These are phyloP conservation scores for Pichia sporocuriosa DNA, from an alignment of 805 yeast genomes.

Conservation along the genomic window DNA sequence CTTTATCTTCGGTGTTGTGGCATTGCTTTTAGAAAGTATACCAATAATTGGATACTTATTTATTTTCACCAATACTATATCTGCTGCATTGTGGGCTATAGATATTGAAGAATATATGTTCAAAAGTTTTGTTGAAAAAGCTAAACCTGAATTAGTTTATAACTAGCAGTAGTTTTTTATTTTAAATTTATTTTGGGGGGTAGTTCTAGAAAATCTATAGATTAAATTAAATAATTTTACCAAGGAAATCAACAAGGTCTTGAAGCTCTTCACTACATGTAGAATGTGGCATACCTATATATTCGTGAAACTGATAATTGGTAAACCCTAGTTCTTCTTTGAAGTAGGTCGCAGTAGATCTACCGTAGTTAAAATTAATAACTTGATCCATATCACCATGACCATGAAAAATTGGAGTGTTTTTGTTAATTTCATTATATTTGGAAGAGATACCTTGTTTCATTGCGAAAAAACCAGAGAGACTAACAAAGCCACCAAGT, in stretches of 20 bases:
- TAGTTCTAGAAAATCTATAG: background rate
- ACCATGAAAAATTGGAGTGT: constrained; percentile 79
- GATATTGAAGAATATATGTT: constrained; percentile 25
- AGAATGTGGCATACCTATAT: constrained; percentile 62
- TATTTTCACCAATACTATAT: constrained; percentile 51
- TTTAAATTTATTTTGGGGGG: too few species aligned
- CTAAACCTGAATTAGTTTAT: too few species aligned
- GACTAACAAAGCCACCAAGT: constrained; percentile 69
- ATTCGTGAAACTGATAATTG: constrained; percentile 44
- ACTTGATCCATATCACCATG: constrained; percentile 81
- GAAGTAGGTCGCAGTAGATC: constrained; percentile 38
- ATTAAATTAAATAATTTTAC: constrained; percentile 10
- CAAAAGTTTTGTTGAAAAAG: too few species aligned
- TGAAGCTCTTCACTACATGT: constrained; percentile 59
- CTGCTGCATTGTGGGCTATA: constrained; percentile 61
- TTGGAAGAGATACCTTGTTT: constrained; percentile 20
- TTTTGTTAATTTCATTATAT: constrained; percentile 37
- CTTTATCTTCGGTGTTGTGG: constrained; percentile 45
- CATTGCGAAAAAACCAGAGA: constrained; percentile 68
- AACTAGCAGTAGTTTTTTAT: too few species aligned
- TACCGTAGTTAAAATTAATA: constrained; percentile 38
- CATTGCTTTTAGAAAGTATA: constrained; percentile 44
- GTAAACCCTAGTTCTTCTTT: constrained; percentile 36
- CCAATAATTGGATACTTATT: constrained; percentile 51
- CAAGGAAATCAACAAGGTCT: constrained; percentile 44